Evolutionary conservation across 306 rosid genomes (phyloP).

Genomic region (Oxytropis ochrocephala): DNA sequence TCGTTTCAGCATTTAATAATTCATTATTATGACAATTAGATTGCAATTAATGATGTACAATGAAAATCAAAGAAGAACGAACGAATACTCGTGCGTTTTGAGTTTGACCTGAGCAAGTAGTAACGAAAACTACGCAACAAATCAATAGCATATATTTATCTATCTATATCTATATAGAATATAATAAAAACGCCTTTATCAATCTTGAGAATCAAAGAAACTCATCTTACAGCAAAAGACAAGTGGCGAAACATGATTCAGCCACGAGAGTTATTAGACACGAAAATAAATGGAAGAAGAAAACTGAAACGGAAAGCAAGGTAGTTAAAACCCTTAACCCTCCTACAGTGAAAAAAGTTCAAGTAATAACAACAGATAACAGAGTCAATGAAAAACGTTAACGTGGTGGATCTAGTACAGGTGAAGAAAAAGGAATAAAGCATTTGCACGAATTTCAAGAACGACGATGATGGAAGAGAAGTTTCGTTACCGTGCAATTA

Average conservation of each 20-base stretch:
- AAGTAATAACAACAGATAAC: not conserved
- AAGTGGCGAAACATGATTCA: constrained; percentile 11
- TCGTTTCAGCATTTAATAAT: not conserved
- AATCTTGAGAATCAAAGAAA: not conserved
- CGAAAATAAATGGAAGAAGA: not conserved
- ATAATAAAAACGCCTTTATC: not conserved
- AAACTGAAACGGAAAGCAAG: not conserved
- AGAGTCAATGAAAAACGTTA: constrained; percentile 11
- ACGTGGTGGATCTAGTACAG: constrained; percentile 45
- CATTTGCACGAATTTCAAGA: constrained; percentile 23
- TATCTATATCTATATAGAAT: too few relatives aligned
- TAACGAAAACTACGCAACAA: not conserved
- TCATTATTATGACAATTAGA: not conserved
- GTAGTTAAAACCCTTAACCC: constrained; percentile 20
- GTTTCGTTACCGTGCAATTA: constrained; percentile 23
- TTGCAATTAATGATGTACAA: not conserved
- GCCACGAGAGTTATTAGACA: not conserved
- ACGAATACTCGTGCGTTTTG: not conserved
- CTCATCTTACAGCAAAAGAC: not conserved
- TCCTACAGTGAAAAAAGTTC: not conserved
- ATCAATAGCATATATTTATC: too few relatives aligned
- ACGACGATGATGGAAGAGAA: constrained; percentile 20
- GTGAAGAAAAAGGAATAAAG: not conserved
- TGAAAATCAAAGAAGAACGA: not conserved
- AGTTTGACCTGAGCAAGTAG: not conserved